Percentiles rank a stretch among this genome's conserved stretches.
These are phyloP conservation scores for Trichoderma sp. DNA, from an alignment of 2,329 filamentous ascomycete genomes.

Conservation along the genomic window DNA sequence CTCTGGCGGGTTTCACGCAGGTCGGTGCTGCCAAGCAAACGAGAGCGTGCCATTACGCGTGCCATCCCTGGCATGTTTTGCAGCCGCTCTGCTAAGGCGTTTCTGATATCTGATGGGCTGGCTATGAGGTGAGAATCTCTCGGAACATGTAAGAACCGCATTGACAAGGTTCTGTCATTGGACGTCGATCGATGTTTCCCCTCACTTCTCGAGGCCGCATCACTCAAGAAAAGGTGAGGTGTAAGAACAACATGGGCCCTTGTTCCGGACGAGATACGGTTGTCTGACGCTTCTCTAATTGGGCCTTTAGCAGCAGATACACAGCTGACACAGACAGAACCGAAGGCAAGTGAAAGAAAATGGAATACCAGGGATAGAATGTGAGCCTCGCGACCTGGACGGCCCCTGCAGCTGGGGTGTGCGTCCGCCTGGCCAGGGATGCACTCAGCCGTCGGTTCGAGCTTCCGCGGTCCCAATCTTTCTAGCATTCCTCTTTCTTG, in stretches of 20 bases:
- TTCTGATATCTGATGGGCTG: background rate
- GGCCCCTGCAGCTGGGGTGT: background rate
- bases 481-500: background rate
- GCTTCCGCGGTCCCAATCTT: background rate
- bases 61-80: constrained; percentile 5
- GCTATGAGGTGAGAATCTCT: background rate
- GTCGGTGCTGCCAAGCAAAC: background rate
- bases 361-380: background rate
- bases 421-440: constrained; percentile 8
- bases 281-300: background rate
- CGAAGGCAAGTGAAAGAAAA: background rate
- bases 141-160: background rate
- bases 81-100: background rate
- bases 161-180: constrained; percentile 6
- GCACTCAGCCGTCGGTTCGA: constrained; percentile 12
- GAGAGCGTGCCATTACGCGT: background rate
- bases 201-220: constrained; percentile 8
- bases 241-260: background rate
- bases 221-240: background rate
- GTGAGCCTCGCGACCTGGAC: background rate
- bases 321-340: too few species aligned
- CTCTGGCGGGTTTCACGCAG: background rate
- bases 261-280: background rate
- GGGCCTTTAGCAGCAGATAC: too few species aligned
- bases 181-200: background rate